These are phyloP conservation scores for Linderina pennispora DNA, from an alignment of 192 early-diverging fungal genomes.

Conservation along the genomic window DNA sequence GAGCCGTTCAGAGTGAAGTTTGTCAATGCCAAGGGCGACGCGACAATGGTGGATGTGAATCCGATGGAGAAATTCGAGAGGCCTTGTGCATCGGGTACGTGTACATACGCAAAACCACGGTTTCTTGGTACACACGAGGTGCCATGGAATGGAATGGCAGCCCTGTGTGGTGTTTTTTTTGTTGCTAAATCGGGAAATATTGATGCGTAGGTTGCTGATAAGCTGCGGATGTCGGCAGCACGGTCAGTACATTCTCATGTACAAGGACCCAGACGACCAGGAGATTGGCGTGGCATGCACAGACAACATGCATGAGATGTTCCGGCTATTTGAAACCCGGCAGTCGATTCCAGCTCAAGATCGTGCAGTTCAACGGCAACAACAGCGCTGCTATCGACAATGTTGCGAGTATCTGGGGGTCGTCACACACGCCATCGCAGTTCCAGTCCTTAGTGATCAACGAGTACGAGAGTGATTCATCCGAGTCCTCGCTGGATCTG, in stretches of 20 bases:
- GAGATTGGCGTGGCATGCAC: conserved; percentile 45
- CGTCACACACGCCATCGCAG: conserved; percentile 24
- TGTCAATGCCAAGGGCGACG: conserved; percentile 30
- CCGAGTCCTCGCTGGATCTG: conserved; percentile 10
- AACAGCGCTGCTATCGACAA: conserved; percentile 33
- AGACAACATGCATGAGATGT: conserved; percentile 43
- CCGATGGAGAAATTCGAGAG: conserved; percentile 30
- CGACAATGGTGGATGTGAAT: conserved; percentile 36
- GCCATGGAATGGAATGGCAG: no score
- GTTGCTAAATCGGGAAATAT: no score
- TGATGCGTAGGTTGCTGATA: no score
- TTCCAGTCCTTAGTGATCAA: conserved; percentile 8
- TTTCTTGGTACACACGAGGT: no score
- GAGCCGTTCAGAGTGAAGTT: conserved; percentile 38
- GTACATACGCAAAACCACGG: no score
- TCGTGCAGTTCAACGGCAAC: conserved; percentile 34
- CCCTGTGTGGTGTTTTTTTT: no score
- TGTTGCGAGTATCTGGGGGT: conserved; percentile 34
- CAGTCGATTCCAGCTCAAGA: conserved; percentile 27
- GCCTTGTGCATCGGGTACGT: conserved; percentile 24
- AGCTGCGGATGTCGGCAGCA: conserved; percentile 31
- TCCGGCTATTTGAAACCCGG: conserved; percentile 38
- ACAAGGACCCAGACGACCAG: conserved; percentile 39
- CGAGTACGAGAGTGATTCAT: conserved; percentile 1
- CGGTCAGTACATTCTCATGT: conserved; percentile 32